These are phyloP conservation scores for Ceratocystis alfenasii DNA, from an alignment of 2,329 filamentous ascomycete genomes.

Conservation along the genomic window DNA sequence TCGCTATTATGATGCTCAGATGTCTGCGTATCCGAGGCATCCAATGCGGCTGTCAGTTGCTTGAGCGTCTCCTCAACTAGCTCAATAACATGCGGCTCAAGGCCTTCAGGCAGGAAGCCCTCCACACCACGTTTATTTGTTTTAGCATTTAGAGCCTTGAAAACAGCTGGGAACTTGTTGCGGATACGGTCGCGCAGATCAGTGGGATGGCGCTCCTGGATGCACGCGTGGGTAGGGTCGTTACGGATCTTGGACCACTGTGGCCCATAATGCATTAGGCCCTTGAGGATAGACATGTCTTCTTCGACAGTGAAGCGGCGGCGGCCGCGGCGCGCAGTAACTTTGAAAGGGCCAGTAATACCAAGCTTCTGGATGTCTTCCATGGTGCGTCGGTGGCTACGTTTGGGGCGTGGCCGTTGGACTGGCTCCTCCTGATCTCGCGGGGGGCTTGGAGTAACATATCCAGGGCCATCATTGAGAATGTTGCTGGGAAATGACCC, in stretches of 20 bases:
- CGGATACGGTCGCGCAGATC: conserved; percentile 51
- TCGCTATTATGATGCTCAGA: background rate
- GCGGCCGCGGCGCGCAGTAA: conserved; percentile 47
- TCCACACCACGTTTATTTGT: conserved; percentile 14
- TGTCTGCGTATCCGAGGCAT: background rate
- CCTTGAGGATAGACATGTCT: conserved; percentile 49
- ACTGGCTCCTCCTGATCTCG: conserved; percentile 29
- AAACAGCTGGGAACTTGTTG: conserved; percentile 49
- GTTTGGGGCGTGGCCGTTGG: conserved; percentile 36
- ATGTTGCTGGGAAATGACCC: conserved; percentile 18
- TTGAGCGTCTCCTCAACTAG: conserved; percentile 38
- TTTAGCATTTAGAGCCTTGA: conserved; percentile 14
- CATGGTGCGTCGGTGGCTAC: conserved; percentile 44
- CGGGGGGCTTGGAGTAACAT: conserved; percentile 23
- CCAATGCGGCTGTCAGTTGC: conserved; percentile 25
- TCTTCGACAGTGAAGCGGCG: conserved; percentile 51
- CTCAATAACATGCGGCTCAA: conserved; percentile 43
- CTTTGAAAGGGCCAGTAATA: conserved; percentile 50
- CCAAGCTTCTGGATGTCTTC: conserved; percentile 46
- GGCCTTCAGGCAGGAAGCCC: conserved; percentile 33
- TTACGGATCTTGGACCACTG: conserved; percentile 55
- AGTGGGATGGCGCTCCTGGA: conserved; percentile 44
- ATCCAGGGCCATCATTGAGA: conserved; percentile 26
- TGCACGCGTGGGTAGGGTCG: conserved; percentile 46
- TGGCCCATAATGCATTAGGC: conserved; percentile 48